Evolutionary conservation across 164 flowering plant genomes (phyloP), one percentile per base, ranked within the genome.

Genomic region (Stephania yunnanensis): DNA sequence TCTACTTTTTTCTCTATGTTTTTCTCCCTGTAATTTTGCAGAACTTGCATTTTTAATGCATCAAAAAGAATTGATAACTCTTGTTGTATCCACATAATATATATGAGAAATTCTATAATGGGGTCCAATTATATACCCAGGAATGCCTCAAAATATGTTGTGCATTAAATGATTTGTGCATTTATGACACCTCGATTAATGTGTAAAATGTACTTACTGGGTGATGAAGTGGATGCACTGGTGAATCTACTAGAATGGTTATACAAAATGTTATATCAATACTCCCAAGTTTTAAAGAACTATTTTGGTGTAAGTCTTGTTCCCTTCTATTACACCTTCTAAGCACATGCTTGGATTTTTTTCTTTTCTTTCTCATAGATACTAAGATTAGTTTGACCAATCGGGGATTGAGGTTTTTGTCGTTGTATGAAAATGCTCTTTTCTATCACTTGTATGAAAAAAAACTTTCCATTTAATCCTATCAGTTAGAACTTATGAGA

Each of bases 211-310:
- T 95, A 93, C 83, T 76, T 91, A 78, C 79, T 93, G 64, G 93
- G 89, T 19, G 91, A 93, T 86, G 89, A 93, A 80, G 94, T 90
- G 63, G 94, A 93, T 68, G 77, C 29, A 7, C 92, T 93, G 78
- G 9, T 83, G 31, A 68, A 76, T 69, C 86, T 93, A 15, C 91
- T 93, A n/a, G 81, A 87, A 76, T 88, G 78, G 73, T 80, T 87
- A 48, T 85, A 90, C 81, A 15, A 31, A 19, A 78, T 75, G 30
- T 74, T 93, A 29, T 69, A 83, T 77, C 86, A 81, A 46, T 73
- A 87, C 83, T 86, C 93, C 68, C 87, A 87, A 61, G 75, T 78
- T 82, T 67, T 87, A 78, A 84, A 86, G 74, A 83, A 78, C 8
- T 83, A 82, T 73, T 81, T 78, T 76, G 84, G 73, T 81, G 93